Percentiles rank a stretch among this genome's conserved stretches.
Evolutionary conservation across 331 rosid genomes (phyloP).

Genomic region (Stylosanthes scabra): DNA sequence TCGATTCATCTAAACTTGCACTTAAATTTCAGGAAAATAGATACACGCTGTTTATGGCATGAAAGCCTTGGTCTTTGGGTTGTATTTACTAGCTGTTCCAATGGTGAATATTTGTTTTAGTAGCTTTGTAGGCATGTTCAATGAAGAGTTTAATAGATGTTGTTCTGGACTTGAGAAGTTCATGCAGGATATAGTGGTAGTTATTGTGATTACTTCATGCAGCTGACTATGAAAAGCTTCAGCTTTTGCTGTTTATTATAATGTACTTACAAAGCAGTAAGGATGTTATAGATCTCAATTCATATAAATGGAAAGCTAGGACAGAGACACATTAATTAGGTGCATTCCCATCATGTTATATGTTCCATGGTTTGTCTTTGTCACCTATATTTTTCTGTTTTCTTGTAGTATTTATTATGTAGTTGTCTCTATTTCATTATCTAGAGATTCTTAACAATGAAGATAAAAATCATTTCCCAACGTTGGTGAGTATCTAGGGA

Average conservation of each 20-base stretch:
- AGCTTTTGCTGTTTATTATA: constrained; percentile 1
- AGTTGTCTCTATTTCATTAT: neutral
- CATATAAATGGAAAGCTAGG: constrained; percentile 19
- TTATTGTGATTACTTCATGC: constrained; percentile 24
- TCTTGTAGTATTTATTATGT: neutral
- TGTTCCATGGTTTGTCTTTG: neutral
- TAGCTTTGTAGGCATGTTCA: neutral
- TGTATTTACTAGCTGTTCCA: neutral
- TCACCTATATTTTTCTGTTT: neutral
- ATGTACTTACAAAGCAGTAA: neutral
- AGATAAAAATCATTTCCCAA: neutral
- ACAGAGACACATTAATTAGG: neutral
- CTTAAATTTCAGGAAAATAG: neutral
- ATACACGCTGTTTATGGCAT: neutral
- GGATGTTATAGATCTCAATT: neutral
- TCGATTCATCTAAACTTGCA: neutral
- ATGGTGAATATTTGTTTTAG: neutral
- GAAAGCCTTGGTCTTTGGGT: neutral
- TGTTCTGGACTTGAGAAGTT: neutral
- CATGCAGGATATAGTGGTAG: neutral
- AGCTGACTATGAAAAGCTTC: neutral
- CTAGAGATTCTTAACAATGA: too few species aligned
- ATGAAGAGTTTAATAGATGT: neutral
- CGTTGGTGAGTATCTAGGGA: neutral
- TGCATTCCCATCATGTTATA: neutral